Evolutionary conservation across 306 rosid species (phyloP).

Genomic region (Chamaecrista fasciculata): DNA sequence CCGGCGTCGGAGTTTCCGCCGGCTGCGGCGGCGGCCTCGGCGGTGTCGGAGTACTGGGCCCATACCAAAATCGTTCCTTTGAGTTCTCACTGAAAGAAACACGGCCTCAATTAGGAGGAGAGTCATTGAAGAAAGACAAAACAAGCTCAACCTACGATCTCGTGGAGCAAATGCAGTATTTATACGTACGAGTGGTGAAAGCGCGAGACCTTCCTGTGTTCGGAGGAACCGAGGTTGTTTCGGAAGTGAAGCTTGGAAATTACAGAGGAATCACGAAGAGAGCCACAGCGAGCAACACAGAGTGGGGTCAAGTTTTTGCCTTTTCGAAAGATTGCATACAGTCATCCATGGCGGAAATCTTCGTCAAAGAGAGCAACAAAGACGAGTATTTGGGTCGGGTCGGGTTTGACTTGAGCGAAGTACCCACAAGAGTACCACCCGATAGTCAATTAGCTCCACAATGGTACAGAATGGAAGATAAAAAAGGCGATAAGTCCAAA

Average conservation of each 20-base stretch:
- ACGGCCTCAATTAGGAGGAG: slow-evolving; percentile 58
- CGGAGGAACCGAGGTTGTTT: slow-evolving; percentile 47
- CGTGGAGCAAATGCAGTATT: slow-evolving; percentile 64
- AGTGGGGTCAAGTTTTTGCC: slow-evolving; percentile 60
- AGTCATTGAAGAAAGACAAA: slow-evolving; percentile 50
- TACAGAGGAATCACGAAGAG: slow-evolving; percentile 58
- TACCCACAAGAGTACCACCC: slow-evolving; percentile 54
- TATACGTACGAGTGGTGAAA: slow-evolving; percentile 51
- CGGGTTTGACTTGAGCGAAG: slow-evolving; percentile 60
- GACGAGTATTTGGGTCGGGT: slow-evolving; percentile 54
- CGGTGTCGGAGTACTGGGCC: slow-evolving; percentile 20
- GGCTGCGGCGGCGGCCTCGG: background rate
- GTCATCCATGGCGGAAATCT: slow-evolving; percentile 56
- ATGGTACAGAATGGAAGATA: slow-evolving; percentile 68
- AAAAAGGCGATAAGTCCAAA: slow-evolving; percentile 50
- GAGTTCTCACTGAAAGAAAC: slow-evolving; percentile 66
- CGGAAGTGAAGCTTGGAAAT: slow-evolving; percentile 66
- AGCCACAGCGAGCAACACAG: slow-evolving; percentile 31
- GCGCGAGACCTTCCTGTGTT: slow-evolving; percentile 41
- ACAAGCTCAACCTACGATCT: slow-evolving; percentile 60
- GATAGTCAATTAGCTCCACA: slow-evolving; percentile 68
- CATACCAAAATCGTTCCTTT: slow-evolving; percentile 28
- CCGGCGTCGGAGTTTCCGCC: slow-evolving; percentile 9
- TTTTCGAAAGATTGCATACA: slow-evolving; percentile 56
- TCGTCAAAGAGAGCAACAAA: slow-evolving; percentile 50